Evolutionary conservation across 805 yeast species (phyloP).

Genomic region (Starmera dryadoides): DNA sequence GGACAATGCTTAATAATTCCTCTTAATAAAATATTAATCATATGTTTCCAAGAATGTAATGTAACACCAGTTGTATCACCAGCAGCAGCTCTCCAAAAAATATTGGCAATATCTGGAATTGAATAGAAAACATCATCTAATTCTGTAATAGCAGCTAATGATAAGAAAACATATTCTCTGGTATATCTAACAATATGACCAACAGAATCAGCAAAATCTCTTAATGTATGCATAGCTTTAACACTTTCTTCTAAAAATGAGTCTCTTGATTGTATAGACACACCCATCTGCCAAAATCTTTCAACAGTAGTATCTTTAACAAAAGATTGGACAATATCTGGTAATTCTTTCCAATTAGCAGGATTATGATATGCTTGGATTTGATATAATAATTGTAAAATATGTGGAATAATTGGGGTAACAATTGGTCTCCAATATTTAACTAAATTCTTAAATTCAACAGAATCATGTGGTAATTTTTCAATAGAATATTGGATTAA

Average conservation of each 20-base stretch:
- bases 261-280: conserved; percentile 88
- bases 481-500: conserved; percentile 95
- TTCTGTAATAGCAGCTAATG: conserved; percentile 84
- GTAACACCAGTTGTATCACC: conserved; percentile 72
- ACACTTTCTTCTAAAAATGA: conserved; percentile 91
- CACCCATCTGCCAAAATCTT: conserved; percentile 98
- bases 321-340: conserved; percentile 85
- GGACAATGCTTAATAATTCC: conserved; percentile 90
- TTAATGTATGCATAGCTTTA: conserved; percentile 84
- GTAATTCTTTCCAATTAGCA: conserved; percentile 80
- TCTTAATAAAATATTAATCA: conserved; percentile 83
- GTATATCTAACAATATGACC: conserved; percentile 95
- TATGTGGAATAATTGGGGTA: conserved; percentile 85
- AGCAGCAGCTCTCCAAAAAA: conserved; percentile 82
- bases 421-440: conserved; percentile 90
- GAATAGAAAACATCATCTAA: conserved; percentile 85
- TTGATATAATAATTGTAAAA: conserved; percentile 79
- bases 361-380: conserved; percentile 94
- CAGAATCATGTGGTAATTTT: conserved; percentile 71
- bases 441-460: conserved; percentile 60
- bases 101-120: conserved; percentile 70
- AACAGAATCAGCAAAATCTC: conserved; percentile 96
- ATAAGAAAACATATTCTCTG: conserved; percentile 88
- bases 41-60: conserved; percentile 94
- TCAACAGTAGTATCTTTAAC: conserved; percentile 87